phyloP scores from a whole-genome alignment of 257 asterid genomes.

The Nicotiana otophora region DNA sequence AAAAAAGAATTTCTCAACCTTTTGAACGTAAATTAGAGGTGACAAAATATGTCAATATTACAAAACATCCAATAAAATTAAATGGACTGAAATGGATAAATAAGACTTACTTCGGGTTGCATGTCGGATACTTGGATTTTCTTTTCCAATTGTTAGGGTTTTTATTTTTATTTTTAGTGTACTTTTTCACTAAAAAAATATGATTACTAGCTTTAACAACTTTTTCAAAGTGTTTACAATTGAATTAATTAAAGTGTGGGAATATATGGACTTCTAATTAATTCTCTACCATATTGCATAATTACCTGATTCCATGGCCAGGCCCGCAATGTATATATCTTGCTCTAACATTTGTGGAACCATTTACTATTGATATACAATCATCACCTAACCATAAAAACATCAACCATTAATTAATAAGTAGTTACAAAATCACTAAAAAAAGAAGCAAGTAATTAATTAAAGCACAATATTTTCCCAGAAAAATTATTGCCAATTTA shows the following conservation, averaged over 20 bases:
- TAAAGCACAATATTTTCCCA: too few species aligned
- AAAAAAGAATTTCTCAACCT: too few species aligned
- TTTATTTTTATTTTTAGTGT: too few species aligned
- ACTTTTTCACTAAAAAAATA: background rate
- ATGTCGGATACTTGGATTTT: too few species aligned
- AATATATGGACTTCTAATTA: background rate
- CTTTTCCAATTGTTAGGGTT: too few species aligned
- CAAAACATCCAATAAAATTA: too few species aligned
- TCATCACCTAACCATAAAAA: conserved; percentile 61
- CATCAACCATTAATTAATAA: background rate
- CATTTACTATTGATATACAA: conserved; percentile 78
- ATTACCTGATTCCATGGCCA: conserved; percentile 95
- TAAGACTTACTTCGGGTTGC: too few species aligned
- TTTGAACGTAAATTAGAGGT: too few species aligned
- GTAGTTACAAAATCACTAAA: background rate
- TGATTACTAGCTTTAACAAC: too few species aligned
- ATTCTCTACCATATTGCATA: background rate
- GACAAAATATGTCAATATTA: too few species aligned
- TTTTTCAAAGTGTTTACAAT: background rate
- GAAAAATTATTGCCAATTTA: background rate
- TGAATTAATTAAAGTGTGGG: background rate
- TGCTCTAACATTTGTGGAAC: conserved; percentile 52
- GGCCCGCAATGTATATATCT: conserved; percentile 72
- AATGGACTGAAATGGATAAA: too few species aligned
- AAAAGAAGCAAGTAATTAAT: background rate